Percentiles rank a stretch among this genome's conserved stretches.
These are phyloP conservation scores for Sabuloglossum arenarium DNA, from an alignment of 495 filamentous ascomycete species.

Conservation along the genomic window DNA sequence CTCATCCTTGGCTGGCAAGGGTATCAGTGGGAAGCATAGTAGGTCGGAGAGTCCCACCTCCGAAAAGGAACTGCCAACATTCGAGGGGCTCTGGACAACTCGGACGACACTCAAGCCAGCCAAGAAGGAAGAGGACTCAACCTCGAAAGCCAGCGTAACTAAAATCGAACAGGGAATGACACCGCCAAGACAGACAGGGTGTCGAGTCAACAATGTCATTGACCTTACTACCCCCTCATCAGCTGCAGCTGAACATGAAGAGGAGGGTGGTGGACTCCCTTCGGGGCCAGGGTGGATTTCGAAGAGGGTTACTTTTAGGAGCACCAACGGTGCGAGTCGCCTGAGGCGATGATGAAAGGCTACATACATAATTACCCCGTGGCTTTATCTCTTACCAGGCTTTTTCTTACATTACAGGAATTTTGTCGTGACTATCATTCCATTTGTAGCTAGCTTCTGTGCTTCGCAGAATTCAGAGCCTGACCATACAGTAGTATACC, in stretches of 20 bases:
- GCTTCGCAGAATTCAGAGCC: too few species aligned
- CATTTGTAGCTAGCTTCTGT: too few species aligned
- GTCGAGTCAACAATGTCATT: background rate
- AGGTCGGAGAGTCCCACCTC: background rate
- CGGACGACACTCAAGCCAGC: background rate
- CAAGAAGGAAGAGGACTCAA: background rate
- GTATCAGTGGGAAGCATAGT: background rate
- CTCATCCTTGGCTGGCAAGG: background rate
- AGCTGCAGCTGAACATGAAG: background rate
- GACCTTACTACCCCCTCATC: background rate
- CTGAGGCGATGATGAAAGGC: background rate
- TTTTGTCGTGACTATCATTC: too few species aligned
- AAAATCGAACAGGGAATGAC: background rate
- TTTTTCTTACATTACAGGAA: too few species aligned
- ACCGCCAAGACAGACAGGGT: background rate
- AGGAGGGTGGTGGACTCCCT: background rate
- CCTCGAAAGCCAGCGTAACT: background rate
- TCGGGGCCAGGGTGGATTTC: background rate
- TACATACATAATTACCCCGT: background rate
- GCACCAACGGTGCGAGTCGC: background rate
- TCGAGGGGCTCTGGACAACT: background rate
- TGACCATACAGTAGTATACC: background rate
- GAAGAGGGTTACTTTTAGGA: background rate
- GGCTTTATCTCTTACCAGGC: too few species aligned
- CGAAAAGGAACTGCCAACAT: background rate